Percentiles rank a stretch among this genome's conserved stretches.
Conservation (phyloP, 2,329 filamentous ascomycete genomes). For the Trichoderma sp. region DNA sequence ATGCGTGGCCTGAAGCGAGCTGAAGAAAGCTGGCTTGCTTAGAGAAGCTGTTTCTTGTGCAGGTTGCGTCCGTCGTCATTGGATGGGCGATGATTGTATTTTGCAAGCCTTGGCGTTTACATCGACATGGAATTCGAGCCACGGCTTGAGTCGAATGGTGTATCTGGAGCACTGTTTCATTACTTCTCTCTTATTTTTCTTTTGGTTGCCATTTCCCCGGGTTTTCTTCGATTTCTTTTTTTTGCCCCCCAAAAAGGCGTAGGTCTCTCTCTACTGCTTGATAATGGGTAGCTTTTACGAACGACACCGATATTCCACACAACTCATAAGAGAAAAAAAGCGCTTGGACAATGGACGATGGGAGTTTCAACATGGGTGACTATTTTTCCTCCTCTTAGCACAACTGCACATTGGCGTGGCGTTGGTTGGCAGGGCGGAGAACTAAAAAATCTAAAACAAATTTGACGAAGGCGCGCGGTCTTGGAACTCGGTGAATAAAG, state of each 20-base stretch:
- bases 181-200: not conserved
- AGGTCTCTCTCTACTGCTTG: not conserved
- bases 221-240: not conserved
- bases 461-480: not conserved
- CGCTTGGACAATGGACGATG: not conserved
- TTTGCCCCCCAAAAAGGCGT: not conserved
- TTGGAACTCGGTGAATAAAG: not conserved
- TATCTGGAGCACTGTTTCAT: not conserved
- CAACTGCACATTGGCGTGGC: slow-evolving; percentile 19
- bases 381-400: slow-evolving; percentile 3
- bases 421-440: slow-evolving; percentile 18
- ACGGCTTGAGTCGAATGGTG: slow-evolving; percentile 6
- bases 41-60: slow-evolving; percentile 20
- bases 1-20: slow-evolving; percentile 57
- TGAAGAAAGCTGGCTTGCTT: slow-evolving; percentile 61
- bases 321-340: slow-evolving; percentile 8
- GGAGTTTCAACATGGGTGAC: not conserved
- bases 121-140: not conserved
- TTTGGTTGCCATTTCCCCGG: not conserved
- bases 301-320: not conserved
- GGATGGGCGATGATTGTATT: slow-evolving; percentile 8
- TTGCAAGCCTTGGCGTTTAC: slow-evolving; percentile 14
- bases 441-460: slow-evolving; percentile 3
- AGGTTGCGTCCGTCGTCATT: not conserved
- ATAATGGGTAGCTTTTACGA: not conserved